Base-by-base conservation (phyloP, 805 yeast species). In the Schwanniomyces sp. region DNA sequence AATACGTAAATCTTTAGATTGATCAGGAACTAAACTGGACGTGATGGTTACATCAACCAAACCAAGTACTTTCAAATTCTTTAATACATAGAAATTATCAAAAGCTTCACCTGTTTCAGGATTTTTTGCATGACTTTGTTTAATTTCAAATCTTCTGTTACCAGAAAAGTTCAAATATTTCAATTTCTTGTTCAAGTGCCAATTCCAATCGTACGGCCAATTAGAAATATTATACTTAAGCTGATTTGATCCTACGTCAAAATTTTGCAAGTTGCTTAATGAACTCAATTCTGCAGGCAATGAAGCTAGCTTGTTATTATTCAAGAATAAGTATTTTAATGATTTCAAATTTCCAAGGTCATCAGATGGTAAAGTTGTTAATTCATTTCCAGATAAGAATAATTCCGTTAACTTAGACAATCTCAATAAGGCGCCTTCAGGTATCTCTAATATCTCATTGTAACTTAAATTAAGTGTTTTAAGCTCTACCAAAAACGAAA, bases 181-280 rank as follows among this genome's bases (percentile, higher is more conserved):
- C 64, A 94, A 73, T 37, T 82, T 81, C 45, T 78, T 73, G 61
- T 94, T 94, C 73, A 84, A 84, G 57, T 86, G 84, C 99, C 99
- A 94, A 67, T 90, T 94, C 97, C 98, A 94, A 63, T 94, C 99
- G 61, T 89, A 92, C 12, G 94, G 95, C 79, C 91, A 88, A 64
- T 94, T 94, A 3, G 94, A 86, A 47, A 92, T 90, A 58, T 94
- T 94, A 66, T 94, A 94, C 59, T 91, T 88, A 66, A 94, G 73
- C 51, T 84, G 85, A 63, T 94, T 94, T 2, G 95, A 88, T 3
- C 97, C 96, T 14, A 89, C 94, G 69, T 94, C 99, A 32, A 94
- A 75, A 8, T 84, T 85, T 28, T 78, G 79, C 58, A 94, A 69
- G 24, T 80, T 76, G 1, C 68, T 61, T 40, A 91, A 75, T 48